Conservation (phyloP, 768 basidiomycete genomes). For the Xerocomus spinulosus region DNA sequence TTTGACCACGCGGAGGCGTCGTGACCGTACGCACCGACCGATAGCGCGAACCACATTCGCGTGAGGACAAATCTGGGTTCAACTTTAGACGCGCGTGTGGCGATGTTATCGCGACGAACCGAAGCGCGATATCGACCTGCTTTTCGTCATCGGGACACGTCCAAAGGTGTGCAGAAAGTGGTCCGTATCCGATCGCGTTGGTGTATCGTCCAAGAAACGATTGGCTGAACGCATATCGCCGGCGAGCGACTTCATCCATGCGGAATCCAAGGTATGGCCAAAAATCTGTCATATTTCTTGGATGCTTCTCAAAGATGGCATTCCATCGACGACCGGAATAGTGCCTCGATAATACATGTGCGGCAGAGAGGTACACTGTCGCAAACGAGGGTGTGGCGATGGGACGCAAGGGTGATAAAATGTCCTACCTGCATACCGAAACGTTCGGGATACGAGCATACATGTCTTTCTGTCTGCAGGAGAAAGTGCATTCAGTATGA, state of each 20-base stretch:
- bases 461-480: slow-evolving; percentile 42
- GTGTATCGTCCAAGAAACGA: slow-evolving; percentile 48
- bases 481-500: slow-evolving; percentile 49
- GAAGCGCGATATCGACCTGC: slow-evolving; percentile 52
- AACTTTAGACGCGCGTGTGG: not conserved
- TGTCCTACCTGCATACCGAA: slow-evolving; percentile 57
- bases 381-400: not conserved
- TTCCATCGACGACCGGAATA: slow-evolving; percentile 51
- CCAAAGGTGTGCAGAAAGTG: slow-evolving; percentile 51
- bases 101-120: slow-evolving; percentile 37
- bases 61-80: slow-evolving; percentile 55
- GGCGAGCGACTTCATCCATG: slow-evolving; percentile 36
- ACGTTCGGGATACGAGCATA: slow-evolving; percentile 50
- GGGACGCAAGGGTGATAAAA: slow-evolving; percentile 1
- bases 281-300: slow-evolving; percentile 50
- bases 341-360: slow-evolving; percentile 39
- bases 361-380: slow-evolving; percentile 62
- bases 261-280: slow-evolving; percentile 69
- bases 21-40: slow-evolving; percentile 40
- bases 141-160: slow-evolving; percentile 52
- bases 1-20: slow-evolving; percentile 33
- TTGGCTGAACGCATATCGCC: slow-evolving; percentile 37
- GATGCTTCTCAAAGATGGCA: slow-evolving; percentile 34
- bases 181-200: slow-evolving; percentile 27
- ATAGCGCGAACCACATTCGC: slow-evolving; percentile 58